Evolutionary conservation across 2,329 filamentous ascomycete species (phyloP).

Genomic region (Xylariaceae sp.): DNA sequence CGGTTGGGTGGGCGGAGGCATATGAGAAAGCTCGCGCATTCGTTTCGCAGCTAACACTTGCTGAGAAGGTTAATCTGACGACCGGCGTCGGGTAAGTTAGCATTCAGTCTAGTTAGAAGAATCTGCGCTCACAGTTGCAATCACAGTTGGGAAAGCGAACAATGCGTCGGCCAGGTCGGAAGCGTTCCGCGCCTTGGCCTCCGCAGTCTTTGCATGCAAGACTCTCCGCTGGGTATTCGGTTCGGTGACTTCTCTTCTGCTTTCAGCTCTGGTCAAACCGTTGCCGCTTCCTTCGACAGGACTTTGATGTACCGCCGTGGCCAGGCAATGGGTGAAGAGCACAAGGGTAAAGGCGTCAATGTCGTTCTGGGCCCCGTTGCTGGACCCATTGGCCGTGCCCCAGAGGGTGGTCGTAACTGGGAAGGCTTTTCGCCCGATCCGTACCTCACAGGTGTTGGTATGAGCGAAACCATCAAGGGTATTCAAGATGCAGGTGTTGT

Average conservation of each 20-base stretch:
- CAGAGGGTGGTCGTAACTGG: slow-evolving; percentile 75
- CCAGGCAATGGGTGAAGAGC: slow-evolving; percentile 73
- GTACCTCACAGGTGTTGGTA: slow-evolving; percentile 72
- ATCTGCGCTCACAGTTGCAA: slow-evolving; percentile 2
- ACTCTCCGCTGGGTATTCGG: slow-evolving; percentile 81
- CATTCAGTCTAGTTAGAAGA: not conserved
- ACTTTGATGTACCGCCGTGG: slow-evolving; percentile 73
- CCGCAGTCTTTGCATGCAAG: slow-evolving; percentile 81
- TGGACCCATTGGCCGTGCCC: slow-evolving; percentile 71
- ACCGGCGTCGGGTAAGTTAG: slow-evolving; percentile 80
- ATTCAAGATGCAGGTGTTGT: slow-evolving; percentile 82
- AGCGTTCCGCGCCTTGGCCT: slow-evolving; percentile 73
- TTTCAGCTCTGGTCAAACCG: slow-evolving; percentile 77
- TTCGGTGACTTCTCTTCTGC: slow-evolving; percentile 80
- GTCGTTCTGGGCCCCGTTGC: slow-evolving; percentile 77
- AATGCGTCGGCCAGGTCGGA: slow-evolving; percentile 79
- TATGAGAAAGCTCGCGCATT: slow-evolving; percentile 78
- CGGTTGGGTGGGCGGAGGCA: slow-evolving; percentile 75
- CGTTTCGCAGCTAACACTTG: slow-evolving; percentile 80
- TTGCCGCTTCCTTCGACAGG: slow-evolving; percentile 84
- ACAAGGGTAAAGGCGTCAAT: slow-evolving; percentile 74
- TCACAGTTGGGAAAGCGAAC: slow-evolving; percentile 67
- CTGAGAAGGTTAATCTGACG: slow-evolving; percentile 94
- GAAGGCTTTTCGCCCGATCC: slow-evolving; percentile 76
- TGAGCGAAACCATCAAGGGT: slow-evolving; percentile 76